Conservation (phyloP, 2,329 filamentous ascomycete genomes). For the Aspergillus carbonarius region DNA sequence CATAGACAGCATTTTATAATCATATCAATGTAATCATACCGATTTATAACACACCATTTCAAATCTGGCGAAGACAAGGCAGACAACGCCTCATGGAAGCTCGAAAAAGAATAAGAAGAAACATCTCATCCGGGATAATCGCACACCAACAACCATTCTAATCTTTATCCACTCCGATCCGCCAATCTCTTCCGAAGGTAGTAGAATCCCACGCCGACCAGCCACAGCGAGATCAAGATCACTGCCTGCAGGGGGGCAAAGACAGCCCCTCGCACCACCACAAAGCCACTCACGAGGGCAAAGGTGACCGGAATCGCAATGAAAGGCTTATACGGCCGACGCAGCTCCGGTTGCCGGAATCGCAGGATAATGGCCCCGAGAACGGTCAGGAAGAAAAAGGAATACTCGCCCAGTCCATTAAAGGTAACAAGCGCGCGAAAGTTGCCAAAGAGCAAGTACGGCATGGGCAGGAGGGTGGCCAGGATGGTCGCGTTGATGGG, state of each 20-base stretch:
- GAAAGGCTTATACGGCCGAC: slow-evolving; percentile 16
- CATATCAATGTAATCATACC: not conserved
- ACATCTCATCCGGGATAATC: no score
- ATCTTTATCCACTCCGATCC: not conserved
- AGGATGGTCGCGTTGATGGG: slow-evolving; percentile 18
- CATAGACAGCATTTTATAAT: no score
- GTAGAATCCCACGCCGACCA: slow-evolving; percentile 11
- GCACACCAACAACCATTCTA: no score
- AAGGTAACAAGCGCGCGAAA: slow-evolving; percentile 19
- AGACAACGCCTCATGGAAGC: no score
- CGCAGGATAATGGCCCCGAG: slow-evolving; percentile 16
- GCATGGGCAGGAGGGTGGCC: slow-evolving; percentile 10
- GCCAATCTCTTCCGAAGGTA: slow-evolving; percentile 6
- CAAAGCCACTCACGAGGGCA: slow-evolving; percentile 15
- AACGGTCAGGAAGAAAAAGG: slow-evolving; percentile 18
- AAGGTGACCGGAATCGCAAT: slow-evolving; percentile 11
- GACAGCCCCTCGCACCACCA: slow-evolving; percentile 11
- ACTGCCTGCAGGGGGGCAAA: slow-evolving; percentile 16
- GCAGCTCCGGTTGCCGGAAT: slow-evolving; percentile 14
- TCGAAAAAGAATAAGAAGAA: no score
- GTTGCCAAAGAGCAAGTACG: slow-evolving; percentile 18
- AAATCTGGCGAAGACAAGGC: no score
- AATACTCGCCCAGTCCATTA: slow-evolving; percentile 20
- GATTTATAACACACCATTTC: not conserved
- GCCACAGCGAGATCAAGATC: slow-evolving; percentile 13